phyloP scores from a whole-genome alignment of 257 asterid genomes.

The Przewalskia tangutica region DNA sequence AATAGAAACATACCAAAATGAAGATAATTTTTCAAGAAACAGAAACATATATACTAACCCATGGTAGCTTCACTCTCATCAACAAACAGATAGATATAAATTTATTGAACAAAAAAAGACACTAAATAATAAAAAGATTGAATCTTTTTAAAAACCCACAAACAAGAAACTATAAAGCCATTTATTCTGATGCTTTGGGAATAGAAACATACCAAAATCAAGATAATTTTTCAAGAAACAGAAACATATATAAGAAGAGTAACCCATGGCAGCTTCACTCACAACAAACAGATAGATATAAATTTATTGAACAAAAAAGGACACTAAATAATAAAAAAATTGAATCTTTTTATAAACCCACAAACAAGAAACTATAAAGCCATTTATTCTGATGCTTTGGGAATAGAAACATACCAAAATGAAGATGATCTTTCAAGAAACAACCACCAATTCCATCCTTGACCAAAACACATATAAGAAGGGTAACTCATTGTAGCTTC shows the following conservation, averaged over 20 bases:
- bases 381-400: neutral
- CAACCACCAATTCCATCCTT: conserved; percentile 29
- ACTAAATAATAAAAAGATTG: conserved; percentile 11
- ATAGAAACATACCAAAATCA: conserved; percentile 39
- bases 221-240: conserved; percentile 24
- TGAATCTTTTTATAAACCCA: conserved; percentile 15
- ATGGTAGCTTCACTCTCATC: no score
- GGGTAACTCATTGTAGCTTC: no score
- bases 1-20: no score
- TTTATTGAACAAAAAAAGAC: neutral
- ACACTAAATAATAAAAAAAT: conserved; percentile 1
- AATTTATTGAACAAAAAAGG: neutral
- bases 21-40: no score
- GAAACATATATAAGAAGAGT: no score
- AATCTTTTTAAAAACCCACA: conserved; percentile 14
- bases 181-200: neutral
- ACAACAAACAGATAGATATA: neutral
- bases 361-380: neutral
- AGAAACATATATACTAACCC: no score
- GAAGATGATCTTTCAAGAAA: conserved; percentile 30
- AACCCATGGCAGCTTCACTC: no score
- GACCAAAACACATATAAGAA: no score
- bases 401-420: conserved; percentile 36
- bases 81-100: no score
- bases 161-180: neutral